Percentiles rank a stretch among this genome's conserved stretches.
Evolutionary conservation across 75 land plant species (phyloP).

Genomic region (Gnetum montanum): DNA sequence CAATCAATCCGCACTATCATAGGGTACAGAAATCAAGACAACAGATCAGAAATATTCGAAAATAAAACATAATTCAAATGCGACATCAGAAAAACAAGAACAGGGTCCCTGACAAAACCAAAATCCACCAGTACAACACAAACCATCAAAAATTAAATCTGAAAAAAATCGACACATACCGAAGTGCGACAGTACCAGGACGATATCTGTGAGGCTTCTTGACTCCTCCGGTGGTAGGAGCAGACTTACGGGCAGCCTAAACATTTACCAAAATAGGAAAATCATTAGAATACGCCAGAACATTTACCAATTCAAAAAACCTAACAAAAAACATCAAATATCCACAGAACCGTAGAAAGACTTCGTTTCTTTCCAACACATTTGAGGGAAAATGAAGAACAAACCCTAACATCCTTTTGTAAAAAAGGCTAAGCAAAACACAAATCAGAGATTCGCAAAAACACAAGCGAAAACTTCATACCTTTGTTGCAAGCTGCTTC

Average conservation of each 20-base stretch:
- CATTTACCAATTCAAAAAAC: neutral
- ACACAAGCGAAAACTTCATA: neutral
- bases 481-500: slow-evolving; percentile 88
- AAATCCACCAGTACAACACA: neutral
- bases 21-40: neutral
- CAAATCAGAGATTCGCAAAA: neutral
- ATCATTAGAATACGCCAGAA: neutral
- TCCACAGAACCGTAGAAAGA: neutral
- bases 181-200: slow-evolving; percentile 72
- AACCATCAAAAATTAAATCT: neutral
- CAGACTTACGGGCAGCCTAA: slow-evolving; percentile 78
- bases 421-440: neutral
- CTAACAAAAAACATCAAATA: neutral
- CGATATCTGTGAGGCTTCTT: slow-evolving; percentile 77
- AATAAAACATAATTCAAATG: neutral
- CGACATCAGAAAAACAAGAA: neutral
- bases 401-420: neutral
- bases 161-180: slow-evolving; percentile 8
- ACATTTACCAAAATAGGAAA: neutral
- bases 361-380: neutral
- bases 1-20: no score
- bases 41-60: neutral
- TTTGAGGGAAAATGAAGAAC: neutral
- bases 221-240: slow-evolving; percentile 74
- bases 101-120: neutral